phyloP scores from a whole-genome alignment of 257 asterid genomes.

The Fraxinus cuspidata region DNA sequence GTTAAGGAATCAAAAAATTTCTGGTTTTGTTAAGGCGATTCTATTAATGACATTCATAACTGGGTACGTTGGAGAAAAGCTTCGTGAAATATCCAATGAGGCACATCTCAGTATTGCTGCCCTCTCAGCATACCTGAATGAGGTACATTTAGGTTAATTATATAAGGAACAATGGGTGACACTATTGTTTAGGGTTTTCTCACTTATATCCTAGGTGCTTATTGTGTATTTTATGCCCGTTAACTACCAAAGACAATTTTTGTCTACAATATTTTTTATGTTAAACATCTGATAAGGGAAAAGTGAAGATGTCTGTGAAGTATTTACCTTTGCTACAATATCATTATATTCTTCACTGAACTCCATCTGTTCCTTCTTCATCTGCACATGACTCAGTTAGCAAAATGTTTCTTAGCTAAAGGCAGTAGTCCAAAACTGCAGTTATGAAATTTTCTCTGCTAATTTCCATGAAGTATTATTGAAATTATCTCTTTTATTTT shows the following conservation, averaged over 20 bases:
- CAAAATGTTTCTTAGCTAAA: neutral
- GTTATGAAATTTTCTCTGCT: neutral
- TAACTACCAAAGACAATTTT: neutral
- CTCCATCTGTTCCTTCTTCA: neutral
- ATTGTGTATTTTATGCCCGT: neutral
- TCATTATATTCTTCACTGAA: neutral
- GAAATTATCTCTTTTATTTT: slow-evolving; percentile 8
- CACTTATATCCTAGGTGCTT: neutral
- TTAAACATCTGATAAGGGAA: neutral
- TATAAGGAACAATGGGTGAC: neutral
- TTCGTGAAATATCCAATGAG: slow-evolving; percentile 60
- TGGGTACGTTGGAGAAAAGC: slow-evolving; percentile 85
- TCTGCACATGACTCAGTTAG: neutral
- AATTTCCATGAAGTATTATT: slow-evolving; percentile 3
- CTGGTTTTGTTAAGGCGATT: slow-evolving; percentile 53
- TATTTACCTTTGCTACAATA: neutral
- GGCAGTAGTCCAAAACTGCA: neutral
- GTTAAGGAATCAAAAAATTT: slow-evolving; percentile 12
- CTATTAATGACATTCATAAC: slow-evolving; percentile 64
- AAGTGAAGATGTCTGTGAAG: neutral
- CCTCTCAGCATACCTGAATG: slow-evolving; percentile 82
- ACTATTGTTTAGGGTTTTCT: neutral
- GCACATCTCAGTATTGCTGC: slow-evolving; percentile 75
- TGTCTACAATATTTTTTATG: neutral
- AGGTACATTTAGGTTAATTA: slow-evolving; percentile 41